Evolutionary conservation across 257 asterid species (phyloP).

Genomic region (Avicennia marina): DNA sequence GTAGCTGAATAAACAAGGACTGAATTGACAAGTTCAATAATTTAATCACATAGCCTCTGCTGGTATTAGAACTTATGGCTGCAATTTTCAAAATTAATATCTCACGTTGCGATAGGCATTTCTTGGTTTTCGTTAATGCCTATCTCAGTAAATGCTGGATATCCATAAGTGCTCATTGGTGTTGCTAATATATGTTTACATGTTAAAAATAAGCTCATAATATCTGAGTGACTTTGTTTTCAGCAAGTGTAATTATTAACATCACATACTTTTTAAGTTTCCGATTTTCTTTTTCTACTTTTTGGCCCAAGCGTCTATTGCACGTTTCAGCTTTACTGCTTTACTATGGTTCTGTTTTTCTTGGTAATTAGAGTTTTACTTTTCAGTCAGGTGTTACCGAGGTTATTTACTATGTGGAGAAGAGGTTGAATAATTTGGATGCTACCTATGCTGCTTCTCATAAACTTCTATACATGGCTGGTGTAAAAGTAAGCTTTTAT

Average conservation of each 20-base stretch:
- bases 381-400: slow-evolving; percentile 83
- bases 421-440: slow-evolving; percentile 55
- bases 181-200: background rate
- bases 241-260: background rate
- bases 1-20: too few species aligned
- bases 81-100: background rate
- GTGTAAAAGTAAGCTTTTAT: slow-evolving; percentile 51
- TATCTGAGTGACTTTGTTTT: background rate
- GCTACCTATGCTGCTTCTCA: slow-evolving; percentile 68
- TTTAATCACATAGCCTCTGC: background rate
- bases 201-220: background rate
- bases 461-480: slow-evolving; percentile 78
- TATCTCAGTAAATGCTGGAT: background rate
- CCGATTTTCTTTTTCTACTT: background rate
- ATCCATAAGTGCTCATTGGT: background rate
- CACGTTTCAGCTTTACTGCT: background rate
- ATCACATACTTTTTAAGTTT: slow-evolving; percentile 4
- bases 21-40: too few species aligned
- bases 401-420: slow-evolving; percentile 81
- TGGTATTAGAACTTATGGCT: background rate
- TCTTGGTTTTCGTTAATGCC: background rate
- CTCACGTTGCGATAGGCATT: background rate
- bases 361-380: background rate
- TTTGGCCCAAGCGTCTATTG: background rate
- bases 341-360: slow-evolving; percentile 2